Base-by-base conservation (phyloP, 2,329 filamentous ascomycete genomes). In the Aspergillus costaricaensis region DNA sequence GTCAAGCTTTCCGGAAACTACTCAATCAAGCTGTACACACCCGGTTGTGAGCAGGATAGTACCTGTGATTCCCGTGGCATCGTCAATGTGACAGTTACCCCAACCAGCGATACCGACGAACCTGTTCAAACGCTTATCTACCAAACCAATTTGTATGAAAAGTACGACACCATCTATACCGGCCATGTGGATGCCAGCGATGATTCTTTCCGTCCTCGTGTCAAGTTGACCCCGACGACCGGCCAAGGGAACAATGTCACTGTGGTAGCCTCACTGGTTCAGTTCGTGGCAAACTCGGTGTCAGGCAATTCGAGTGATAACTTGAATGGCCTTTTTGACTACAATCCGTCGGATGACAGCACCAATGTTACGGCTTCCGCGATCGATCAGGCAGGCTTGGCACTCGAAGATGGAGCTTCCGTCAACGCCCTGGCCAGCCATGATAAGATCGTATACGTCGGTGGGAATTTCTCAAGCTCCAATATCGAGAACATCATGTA, bases 81-180 rank as follows among this genome's bases (percentile, higher is more conserved):
- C 69, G 89, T 97, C 59, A 92, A 92, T 67, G 83, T 99, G 55
- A 94, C 90, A 1, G 91, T 88, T 36, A 83, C 82, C 23, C 87
- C 95, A 80, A 84, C 86, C 2, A 74, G 74, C 41, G 71, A 71
- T 30, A 77, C 67, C 71, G 76, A 68, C 67, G 79, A 68, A 64
- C 80, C 85, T 5, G 82, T 88, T 59, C 83, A 85, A 27, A 86
- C 82, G 0, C 83, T 85, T 0, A 79, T 97, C 7, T 96, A 85
- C 73, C 95, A 99, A 76, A 96, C 93, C 17, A 99, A 99, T 78
- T 85, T 96, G 73, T 96, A 89, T 74, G 94, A 98, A 81, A 99
- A 99, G 77, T 98, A 96, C 72, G 95, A 99, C 72, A 88, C 91
- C 67, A 88, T 99, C 60, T 96, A 92, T 77, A 90, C 89, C 66